Evolutionary conservation across 2,329 filamentous ascomycete species (phyloP).

Genomic region (Graphium sp.): DNA sequence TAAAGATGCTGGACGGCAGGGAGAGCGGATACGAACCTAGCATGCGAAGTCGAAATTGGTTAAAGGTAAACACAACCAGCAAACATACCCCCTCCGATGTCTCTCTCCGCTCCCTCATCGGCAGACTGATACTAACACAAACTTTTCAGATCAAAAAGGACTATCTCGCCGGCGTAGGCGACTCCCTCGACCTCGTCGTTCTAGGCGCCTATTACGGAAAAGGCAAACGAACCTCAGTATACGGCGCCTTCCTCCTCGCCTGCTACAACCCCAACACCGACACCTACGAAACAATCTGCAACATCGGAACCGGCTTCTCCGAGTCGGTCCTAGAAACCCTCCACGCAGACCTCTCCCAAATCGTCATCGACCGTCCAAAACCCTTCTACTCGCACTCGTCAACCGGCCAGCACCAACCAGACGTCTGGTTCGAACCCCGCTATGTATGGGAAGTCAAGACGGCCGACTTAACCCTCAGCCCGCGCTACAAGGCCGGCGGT

Average conservation of each 20-base stretch:
- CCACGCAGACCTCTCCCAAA: slow-evolving; percentile 55
- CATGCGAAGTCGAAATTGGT: slow-evolving; percentile 93
- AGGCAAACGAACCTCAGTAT: slow-evolving; percentile 89
- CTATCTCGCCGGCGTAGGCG: slow-evolving; percentile 83
- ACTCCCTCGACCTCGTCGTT: slow-evolving; percentile 92
- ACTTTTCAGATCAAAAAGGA: slow-evolving; percentile 78
- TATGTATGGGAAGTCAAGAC: slow-evolving; percentile 98
- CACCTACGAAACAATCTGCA: slow-evolving; percentile 89
- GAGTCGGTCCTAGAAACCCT: slow-evolving; percentile 87
- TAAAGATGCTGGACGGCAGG: slow-evolving; percentile 91
- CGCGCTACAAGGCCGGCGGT: slow-evolving; percentile 80
- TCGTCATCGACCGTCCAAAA: slow-evolving; percentile 78
- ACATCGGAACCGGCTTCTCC: slow-evolving; percentile 94
- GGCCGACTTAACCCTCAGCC: slow-evolving; percentile 82
- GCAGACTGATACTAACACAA: slow-evolving; percentile 9
- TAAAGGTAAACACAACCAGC: slow-evolving; percentile 48
- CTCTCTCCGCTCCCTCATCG: background rate
- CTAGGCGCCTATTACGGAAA: slow-evolving; percentile 87
- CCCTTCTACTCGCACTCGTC: slow-evolving; percentile 83
- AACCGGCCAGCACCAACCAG: slow-evolving; percentile 81
- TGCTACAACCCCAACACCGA: slow-evolving; percentile 75
- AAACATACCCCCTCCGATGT: background rate
- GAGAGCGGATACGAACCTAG: slow-evolving; percentile 94
- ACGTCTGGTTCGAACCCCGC: slow-evolving; percentile 94
- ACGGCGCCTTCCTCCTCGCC: slow-evolving; percentile 87